Evolutionary conservation across 2,329 filamentous ascomycete species (phyloP).

Genomic region (Hypoxylon sp.): DNA sequence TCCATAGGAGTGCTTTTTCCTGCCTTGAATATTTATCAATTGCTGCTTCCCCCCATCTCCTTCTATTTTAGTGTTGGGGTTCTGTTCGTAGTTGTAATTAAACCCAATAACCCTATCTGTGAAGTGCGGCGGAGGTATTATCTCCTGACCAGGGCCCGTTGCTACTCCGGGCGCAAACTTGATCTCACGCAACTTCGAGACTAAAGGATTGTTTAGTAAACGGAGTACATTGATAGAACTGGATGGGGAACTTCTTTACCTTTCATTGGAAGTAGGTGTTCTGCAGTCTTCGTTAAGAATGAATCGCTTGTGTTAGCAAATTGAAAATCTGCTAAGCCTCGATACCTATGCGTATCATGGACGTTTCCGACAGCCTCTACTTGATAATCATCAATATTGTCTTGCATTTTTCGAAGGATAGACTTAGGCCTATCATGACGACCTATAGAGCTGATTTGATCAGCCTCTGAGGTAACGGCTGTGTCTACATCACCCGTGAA

Average conservation of each 20-base stretch:
- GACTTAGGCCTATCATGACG: slow-evolving; percentile 68
- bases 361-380: slow-evolving; percentile 81
- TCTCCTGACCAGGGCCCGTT: slow-evolving; percentile 72
- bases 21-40: slow-evolving; percentile 71
- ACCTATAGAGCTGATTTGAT: slow-evolving; percentile 60
- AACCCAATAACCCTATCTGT: slow-evolving; percentile 82
- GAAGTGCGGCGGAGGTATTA: slow-evolving; percentile 85
- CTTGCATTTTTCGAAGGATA: slow-evolving; percentile 75
- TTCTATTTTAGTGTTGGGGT: slow-evolving; percentile 79
- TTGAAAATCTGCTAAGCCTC: slow-evolving; percentile 88
- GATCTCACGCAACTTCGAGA: slow-evolving; percentile 72
- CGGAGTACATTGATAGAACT: neutral
- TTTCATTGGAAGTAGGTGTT: slow-evolving; percentile 79
- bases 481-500: slow-evolving; percentile 66
- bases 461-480: slow-evolving; percentile 33
- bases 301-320: slow-evolving; percentile 78
- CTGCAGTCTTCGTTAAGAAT: slow-evolving; percentile 79
- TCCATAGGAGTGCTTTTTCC: slow-evolving; percentile 68
- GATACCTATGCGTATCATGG: slow-evolving; percentile 87
- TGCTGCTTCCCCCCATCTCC: slow-evolving; percentile 66
- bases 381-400: slow-evolving; percentile 77
- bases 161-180: slow-evolving; percentile 75
- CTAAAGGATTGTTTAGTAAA: slow-evolving; percentile 54
- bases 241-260: slow-evolving; percentile 62
- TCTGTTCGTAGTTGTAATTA: slow-evolving; percentile 87